Base-by-base conservation (phyloP, 306 rosid species). In the Biancaea sappan region DNA sequence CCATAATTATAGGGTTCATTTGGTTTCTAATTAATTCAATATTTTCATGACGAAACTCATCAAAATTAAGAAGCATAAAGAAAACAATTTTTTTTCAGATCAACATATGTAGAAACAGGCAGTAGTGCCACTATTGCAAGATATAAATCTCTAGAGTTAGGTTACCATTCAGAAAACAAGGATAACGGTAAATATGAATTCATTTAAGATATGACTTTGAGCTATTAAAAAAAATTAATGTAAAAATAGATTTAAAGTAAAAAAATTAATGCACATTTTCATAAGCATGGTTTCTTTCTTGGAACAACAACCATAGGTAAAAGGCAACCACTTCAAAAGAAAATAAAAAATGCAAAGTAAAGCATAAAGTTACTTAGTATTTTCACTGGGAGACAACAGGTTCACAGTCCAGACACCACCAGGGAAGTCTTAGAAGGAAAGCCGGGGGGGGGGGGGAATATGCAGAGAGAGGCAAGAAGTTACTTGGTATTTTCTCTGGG, bases 401-500 rank as follows among this genome's bases (percentile, higher is more conserved):
- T 51, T 90, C 86, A 22, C 91, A 88, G 52, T 92, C 96, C 71
- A 90, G 58, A 86, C 90, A 86, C 93, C 93, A 88, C 84, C 84
- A 83, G 5, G 90, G 44, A 92, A 80, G 72, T 88, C 96, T 72
- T 85, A 8, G 44, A 63, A 63, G 38, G 31, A 63, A 11, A 59
- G 43, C n/a, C n/a, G n/a, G n/a, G n/a, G 24, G 41, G 53, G 44
- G 70, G 2, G 3, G 19, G 54, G 31, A 40, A 60, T 57, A 22
- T 1, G 67, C 15, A 52, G 21, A 54, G 51, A 24, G 69, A 85
- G 77, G 47, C 32, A 77, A 79, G 71, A 74, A 43, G 48, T 82
- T 92, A 92, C 96, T 92, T 92, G 50, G 96, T 86, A 79, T 89
- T 90, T 82, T 92, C 97, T 90, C 92, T 86, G 25, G 97, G 89